Base-by-base conservation (phyloP, 345 rosid genomes). In the Acer campestre region DNA sequence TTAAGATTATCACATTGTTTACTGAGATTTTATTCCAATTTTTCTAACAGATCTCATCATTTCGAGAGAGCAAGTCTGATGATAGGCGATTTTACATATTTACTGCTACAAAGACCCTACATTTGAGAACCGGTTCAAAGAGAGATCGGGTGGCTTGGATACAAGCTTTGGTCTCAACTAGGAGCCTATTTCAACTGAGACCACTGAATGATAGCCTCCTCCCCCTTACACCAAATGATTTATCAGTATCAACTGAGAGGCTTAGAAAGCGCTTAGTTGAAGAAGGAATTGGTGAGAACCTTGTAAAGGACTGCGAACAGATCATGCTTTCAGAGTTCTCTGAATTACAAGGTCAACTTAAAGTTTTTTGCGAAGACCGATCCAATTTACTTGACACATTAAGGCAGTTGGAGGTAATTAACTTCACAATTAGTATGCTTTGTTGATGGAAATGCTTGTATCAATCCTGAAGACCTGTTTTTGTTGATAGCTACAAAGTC, bases 51-150 rank as follows among this genome's bases (percentile, higher is more conserved):
- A 88, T 94, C 72, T 94, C 98, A 0, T 96, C 99, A 55, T 96
- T 94, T 84, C 86, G 99, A 55, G 99, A 94, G 87, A 96, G 99
- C 93, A 96, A 89, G 82, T 94, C 98, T 6, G 99, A 96, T 74
- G 94, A 92, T 75, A 79, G 91, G 86, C 87, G 90, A 79, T 95
- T 95, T 78, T 95, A 95, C 86, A 90, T 96, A 80, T 92, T 96
- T 75, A 96, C 98, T 76, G 98, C 98, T 31, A 94, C 98, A 18
- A 96, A 96, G 86, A 96, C 99, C 13, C 95, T 96, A 83, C 99
- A 96, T 85, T 71, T 96, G 72, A 88, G 99, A 83, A 92, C 98
- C 75, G 92, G 88, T 80, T 91, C 98, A 17, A 94, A 78, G 75
- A 79, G 81, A 63, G 98, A 96, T 81, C 88, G 98, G 75, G 88